Evolutionary conservation across 176 grass and related monocot genomes (phyloP).

Genomic region (Bothriochloa decipiens): DNA sequence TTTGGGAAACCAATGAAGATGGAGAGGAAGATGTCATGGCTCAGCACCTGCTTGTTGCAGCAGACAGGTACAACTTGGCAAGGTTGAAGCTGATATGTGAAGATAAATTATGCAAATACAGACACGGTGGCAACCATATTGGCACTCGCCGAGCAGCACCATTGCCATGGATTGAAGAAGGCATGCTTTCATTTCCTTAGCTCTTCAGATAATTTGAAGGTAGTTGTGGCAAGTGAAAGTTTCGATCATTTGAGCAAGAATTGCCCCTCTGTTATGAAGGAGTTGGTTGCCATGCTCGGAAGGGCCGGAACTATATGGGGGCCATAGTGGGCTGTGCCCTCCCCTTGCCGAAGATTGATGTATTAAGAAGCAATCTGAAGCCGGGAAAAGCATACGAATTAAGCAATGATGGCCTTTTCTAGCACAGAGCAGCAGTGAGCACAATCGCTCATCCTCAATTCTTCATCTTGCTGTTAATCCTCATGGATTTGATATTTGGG

Average conservation of each 20-base stretch:
- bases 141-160: slow-evolving; percentile 41
- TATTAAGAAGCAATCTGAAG: no score
- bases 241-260: slow-evolving; percentile 14
- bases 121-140: slow-evolving; percentile 29
- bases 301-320: no score
- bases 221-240: background rate
- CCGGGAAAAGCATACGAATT: no score
- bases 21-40: slow-evolving; percentile 10
- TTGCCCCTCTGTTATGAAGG: slow-evolving; percentile 13
- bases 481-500: no score
- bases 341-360: no score
- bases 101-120: slow-evolving; percentile 28
- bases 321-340: no score
- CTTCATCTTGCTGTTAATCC: no score
- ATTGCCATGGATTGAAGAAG: slow-evolving; percentile 35
- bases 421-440: no score
- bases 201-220: slow-evolving; percentile 16
- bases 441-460: no score
- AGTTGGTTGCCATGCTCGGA: slow-evolving; percentile 13
- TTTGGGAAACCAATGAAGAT: background rate
- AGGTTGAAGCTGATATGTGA: slow-evolving; percentile 52
- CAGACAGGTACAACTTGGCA: slow-evolving; percentile 34
- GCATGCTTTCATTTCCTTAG: slow-evolving; percentile 37
- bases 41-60: slow-evolving; percentile 47
- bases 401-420: no score